These are phyloP conservation scores for Talaromyces sp. DNA, from an alignment of 2,329 filamentous ascomycete genomes.

Conservation along the genomic window DNA sequence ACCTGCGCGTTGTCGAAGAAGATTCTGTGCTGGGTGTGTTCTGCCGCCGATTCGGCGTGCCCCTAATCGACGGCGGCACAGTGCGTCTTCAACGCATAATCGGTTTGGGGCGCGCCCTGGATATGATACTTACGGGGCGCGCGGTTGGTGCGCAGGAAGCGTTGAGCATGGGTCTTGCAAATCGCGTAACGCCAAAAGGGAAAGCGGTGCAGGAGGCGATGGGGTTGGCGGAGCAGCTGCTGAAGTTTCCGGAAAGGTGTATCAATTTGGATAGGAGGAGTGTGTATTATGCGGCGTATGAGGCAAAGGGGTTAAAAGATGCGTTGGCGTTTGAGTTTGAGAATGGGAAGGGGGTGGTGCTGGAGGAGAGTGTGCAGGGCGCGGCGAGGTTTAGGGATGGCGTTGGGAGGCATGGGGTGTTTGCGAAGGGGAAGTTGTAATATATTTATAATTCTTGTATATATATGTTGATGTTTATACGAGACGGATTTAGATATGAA, in stretches of 20 bases:
- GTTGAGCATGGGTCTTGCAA: constrained; percentile 48
- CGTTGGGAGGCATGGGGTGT: constrained; percentile 32
- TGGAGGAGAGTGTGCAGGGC: constrained; percentile 39
- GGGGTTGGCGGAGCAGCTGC: constrained; percentile 42
- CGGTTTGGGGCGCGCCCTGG: constrained; percentile 50
- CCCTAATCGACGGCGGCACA: constrained; percentile 50
- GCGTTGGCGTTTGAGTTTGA: constrained; percentile 47
- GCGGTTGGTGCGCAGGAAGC: constrained; percentile 47
- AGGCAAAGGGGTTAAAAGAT: constrained; percentile 46
- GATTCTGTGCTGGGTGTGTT: constrained; percentile 53
- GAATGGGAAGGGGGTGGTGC: constrained; percentile 39
- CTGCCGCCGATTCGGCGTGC: constrained; percentile 50
- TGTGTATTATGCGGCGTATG: constrained; percentile 48
- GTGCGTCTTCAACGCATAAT: constrained; percentile 49
- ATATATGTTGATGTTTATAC: background rate
- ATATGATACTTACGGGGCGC: constrained; percentile 54
- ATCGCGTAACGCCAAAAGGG: constrained; percentile 48
- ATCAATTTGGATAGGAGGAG: constrained; percentile 48
- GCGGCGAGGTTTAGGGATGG: constrained; percentile 38
- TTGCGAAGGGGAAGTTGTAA: background rate
- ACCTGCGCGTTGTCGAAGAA: constrained; percentile 51
- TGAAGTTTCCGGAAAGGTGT: constrained; percentile 49
- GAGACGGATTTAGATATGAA: too few relatives aligned
- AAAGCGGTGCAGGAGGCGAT: constrained; percentile 46
- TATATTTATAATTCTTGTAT: background rate